phyloP scores from a whole-genome alignment of 2,329 filamentous ascomycete species.

The Colletotrichum sp. region DNA sequence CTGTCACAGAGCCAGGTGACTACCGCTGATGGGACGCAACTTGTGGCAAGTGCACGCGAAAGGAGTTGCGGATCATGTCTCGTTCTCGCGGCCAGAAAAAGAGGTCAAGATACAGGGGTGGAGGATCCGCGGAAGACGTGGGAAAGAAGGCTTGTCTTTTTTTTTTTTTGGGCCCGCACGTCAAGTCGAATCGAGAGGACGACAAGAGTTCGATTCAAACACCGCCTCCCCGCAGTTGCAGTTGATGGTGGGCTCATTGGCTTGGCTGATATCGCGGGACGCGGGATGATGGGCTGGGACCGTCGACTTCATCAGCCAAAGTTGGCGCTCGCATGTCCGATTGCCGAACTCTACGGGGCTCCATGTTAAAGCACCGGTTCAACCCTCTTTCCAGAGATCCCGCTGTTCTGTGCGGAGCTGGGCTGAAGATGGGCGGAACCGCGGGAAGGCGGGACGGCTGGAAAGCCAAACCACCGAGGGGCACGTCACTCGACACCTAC shows the following conservation, averaged over 20 bases:
- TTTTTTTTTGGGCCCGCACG: background rate
- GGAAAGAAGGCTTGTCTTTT: background rate
- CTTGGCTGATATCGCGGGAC: conserved; percentile 1
- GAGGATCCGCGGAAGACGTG: background rate
- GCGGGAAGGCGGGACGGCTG: conserved; percentile 10
- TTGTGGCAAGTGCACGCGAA: conserved; percentile 14
- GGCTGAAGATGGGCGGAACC: background rate
- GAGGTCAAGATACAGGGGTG: background rate
- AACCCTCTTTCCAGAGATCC: background rate
- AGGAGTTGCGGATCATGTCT: background rate
- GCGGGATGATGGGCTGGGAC: background rate
- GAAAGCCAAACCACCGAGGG: background rate
- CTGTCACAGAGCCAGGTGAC: background rate
- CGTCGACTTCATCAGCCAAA: conserved; percentile 1
- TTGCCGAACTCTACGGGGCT: background rate
- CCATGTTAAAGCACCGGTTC: background rate
- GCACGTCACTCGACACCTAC: background rate
- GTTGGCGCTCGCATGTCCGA: conserved; percentile 5
- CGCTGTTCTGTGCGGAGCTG: background rate
- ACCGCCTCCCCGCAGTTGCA: background rate
- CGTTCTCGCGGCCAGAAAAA: background rate
- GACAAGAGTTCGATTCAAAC: background rate
- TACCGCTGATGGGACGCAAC: background rate
- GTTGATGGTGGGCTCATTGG: background rate
- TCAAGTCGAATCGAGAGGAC: background rate